Evolutionary conservation across 306 rosid species (phyloP).

Genomic region (Citrullus colocynthis): DNA sequence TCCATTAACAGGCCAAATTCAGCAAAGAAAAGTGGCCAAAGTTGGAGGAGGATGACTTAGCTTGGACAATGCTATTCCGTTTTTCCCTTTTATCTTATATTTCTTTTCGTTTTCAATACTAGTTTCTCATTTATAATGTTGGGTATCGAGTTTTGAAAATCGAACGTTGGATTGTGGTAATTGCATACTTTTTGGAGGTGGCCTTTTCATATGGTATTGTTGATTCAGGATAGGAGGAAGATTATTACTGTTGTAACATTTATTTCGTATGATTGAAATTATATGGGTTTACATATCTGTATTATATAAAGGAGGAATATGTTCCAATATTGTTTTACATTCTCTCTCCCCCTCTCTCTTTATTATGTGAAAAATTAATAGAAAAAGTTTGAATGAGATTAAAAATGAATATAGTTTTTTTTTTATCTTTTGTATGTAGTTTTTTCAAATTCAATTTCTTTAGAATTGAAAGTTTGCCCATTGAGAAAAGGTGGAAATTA

Average conservation of each 20-base stretch:
- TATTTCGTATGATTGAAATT: background rate
- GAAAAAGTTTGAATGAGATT: too few relatives aligned
- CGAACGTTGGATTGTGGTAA: background rate
- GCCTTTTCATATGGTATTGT: background rate
- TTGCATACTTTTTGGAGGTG: background rate
- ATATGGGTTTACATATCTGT: background rate
- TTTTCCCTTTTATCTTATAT: background rate
- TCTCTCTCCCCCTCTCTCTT: background rate
- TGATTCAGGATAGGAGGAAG: background rate
- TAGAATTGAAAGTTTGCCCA: too few relatives aligned
- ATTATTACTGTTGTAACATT: background rate
- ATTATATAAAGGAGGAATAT: background rate
- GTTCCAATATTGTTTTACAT: background rate
- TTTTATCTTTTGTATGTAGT: too few relatives aligned
- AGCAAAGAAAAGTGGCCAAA: slow-evolving; percentile 86
- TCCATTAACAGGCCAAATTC: slow-evolving; percentile 70
- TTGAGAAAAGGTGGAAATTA: too few relatives aligned
- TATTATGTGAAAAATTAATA: too few relatives aligned
- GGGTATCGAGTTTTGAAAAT: background rate
- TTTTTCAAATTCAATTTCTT: too few relatives aligned
- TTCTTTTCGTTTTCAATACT: background rate
- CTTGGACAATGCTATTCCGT: background rate
- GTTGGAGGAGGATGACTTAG: slow-evolving; percentile 40
- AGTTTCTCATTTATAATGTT: background rate
- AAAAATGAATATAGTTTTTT: too few relatives aligned